Conservation (phyloP, 257 asterid genomes). For the Thymus quinquecostatus region DNA sequence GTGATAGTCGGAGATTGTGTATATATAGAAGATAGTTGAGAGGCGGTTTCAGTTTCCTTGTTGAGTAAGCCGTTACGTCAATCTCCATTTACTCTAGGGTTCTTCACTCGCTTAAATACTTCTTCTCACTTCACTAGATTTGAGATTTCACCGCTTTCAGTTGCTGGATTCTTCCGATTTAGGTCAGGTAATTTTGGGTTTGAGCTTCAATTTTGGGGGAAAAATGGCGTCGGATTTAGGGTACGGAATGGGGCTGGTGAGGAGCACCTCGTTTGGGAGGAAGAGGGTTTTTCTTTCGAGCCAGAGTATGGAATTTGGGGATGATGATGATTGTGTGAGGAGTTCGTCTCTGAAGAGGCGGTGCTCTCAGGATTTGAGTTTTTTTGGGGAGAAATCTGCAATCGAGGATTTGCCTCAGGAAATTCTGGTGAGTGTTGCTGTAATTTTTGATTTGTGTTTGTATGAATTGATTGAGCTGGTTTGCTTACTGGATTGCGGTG, state of each 20-base stretch:
- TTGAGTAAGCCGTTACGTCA: slow-evolving; percentile 44
- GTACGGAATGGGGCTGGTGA: slow-evolving; percentile 51
- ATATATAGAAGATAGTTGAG: slow-evolving; percentile 37
- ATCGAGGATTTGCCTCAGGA: slow-evolving; percentile 51
- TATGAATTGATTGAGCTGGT: background rate
- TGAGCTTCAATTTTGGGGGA: background rate
- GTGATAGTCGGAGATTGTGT: slow-evolving; percentile 26
- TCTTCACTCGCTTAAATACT: background rate
- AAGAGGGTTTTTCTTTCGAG: slow-evolving; percentile 53
- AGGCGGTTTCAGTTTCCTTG: slow-evolving; percentile 50
- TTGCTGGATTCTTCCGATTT: slow-evolving; percentile 2
- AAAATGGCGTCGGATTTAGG: slow-evolving; percentile 39
- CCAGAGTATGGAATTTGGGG: slow-evolving; percentile 33
- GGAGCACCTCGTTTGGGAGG: slow-evolving; percentile 68
- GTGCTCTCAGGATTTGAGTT: slow-evolving; percentile 37
- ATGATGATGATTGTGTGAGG: slow-evolving; percentile 18
- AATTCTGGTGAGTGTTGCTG: slow-evolving; percentile 34
- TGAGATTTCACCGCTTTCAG: background rate
- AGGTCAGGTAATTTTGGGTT: slow-evolving; percentile 37
- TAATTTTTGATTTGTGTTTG: background rate
- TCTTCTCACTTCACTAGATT: background rate
- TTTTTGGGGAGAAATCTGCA: slow-evolving; percentile 24
- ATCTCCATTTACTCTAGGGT: slow-evolving; percentile 46
- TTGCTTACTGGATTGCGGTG: background rate
- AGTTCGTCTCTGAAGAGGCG: slow-evolving; percentile 46